These are phyloP conservation scores for Pezicula radicicola DNA, from an alignment of 2,329 filamentous ascomycete genomes.

Conservation along the genomic window DNA sequence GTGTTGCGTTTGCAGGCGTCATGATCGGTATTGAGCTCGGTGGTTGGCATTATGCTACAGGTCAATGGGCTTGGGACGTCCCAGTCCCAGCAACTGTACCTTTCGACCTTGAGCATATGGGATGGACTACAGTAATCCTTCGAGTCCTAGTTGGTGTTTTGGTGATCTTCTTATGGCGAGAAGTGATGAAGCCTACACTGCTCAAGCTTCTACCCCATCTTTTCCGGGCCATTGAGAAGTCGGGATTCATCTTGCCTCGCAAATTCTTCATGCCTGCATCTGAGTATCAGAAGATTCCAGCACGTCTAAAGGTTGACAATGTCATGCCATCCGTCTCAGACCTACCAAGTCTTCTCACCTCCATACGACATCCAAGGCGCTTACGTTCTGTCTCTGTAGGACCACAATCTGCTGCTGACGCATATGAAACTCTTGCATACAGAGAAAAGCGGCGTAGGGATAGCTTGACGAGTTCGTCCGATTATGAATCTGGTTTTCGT, in stretches of 20 bases:
- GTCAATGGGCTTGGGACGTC: constrained; percentile 42
- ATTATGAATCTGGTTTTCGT: constrained; percentile 7
- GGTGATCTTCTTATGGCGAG: constrained; percentile 86
- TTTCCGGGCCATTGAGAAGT: constrained; percentile 80
- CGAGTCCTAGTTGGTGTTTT: constrained; percentile 79
- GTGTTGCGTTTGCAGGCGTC: constrained; percentile 87
- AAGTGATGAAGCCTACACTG: constrained; percentile 80
- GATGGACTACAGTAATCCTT: constrained; percentile 57
- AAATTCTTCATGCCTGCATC: constrained; percentile 90
- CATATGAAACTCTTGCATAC: constrained; percentile 92
- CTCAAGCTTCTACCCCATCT: constrained; percentile 77
- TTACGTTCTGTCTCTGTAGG: constrained; percentile 85
- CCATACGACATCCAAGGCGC: constrained; percentile 73
- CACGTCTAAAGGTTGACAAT: constrained; percentile 74
- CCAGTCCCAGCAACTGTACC: constrained; percentile 56
- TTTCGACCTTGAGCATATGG: constrained; percentile 64
- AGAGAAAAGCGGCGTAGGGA: constrained; percentile 68
- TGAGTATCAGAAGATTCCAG: constrained; percentile 82
- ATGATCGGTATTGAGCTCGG: constrained; percentile 81
- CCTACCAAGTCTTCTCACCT: constrained; percentile 76
- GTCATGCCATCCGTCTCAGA: constrained; percentile 88
- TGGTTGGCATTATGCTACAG: constrained; percentile 68
- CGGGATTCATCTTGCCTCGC: constrained; percentile 76
- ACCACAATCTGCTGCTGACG: constrained; percentile 93
- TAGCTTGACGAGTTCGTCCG: constrained; percentile 36